Conservation (phyloP, 176 grass and related monocot species). For the Aegilops sharonensis region DNA sequence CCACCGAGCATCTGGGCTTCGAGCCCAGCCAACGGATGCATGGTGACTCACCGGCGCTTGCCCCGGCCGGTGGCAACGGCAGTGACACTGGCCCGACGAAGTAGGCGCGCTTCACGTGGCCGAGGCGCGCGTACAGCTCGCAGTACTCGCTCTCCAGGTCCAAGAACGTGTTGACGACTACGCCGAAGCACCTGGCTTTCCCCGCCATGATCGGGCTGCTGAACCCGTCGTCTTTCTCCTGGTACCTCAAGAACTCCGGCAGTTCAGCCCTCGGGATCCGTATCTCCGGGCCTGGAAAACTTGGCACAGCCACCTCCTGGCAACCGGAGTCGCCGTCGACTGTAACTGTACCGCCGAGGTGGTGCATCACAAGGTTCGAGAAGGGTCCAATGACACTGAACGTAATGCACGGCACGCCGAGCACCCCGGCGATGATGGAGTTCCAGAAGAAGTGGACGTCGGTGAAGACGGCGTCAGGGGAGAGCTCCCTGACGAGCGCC, state of each 20-base stretch:
- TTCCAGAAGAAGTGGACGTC: conserved; percentile 37
- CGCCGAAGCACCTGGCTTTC: background rate
- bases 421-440: background rate
- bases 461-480: conserved; percentile 28
- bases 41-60: background rate
- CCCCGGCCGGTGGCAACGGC: background rate
- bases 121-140: background rate
- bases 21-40: conserved; percentile 35
- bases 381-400: conserved; percentile 4
- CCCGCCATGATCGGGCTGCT: no score
- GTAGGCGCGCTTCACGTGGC: background rate
- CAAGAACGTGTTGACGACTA: conserved; percentile 17
- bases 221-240: no score
- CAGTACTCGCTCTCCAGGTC: conserved; percentile 25
- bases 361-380: background rate
- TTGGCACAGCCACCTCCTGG: background rate
- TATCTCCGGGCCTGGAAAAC: conserved; percentile 10
- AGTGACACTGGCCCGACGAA: conserved; percentile 29
- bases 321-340: background rate
- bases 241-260: background rate
- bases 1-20: conserved; percentile 15
- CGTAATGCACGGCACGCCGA: conserved; percentile 9
- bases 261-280: conserved; percentile 15
- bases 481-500: conserved; percentile 7
- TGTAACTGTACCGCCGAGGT: background rate